Conservation (phyloP, 2,329 filamentous ascomycete genomes). For the Talaromyces sp. region DNA sequence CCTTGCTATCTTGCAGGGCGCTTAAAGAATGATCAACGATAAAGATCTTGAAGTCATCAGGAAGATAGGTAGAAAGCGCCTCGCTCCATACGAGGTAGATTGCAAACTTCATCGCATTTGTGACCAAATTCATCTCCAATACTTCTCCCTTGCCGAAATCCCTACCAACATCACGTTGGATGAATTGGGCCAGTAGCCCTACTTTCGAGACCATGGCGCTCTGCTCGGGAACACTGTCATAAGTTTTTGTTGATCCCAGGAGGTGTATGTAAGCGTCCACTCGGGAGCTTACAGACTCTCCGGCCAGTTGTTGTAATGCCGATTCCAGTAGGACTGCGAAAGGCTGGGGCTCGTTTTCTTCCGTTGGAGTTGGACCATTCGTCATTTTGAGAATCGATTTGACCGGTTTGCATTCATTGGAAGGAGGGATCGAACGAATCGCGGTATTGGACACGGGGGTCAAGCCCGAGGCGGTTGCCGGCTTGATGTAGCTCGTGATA, state of each 20-base stretch:
- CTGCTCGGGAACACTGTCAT: conserved; percentile 74
- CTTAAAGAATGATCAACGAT: conserved; percentile 76
- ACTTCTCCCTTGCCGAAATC: conserved; percentile 52
- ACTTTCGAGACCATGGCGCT: conserved; percentile 72
- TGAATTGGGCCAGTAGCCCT: conserved; percentile 71
- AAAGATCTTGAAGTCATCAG: conserved; percentile 74
- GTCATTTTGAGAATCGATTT: conserved; percentile 78
- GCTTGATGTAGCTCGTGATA: conserved; percentile 52
- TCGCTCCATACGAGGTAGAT: conserved; percentile 71
- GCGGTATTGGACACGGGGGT: conserved; percentile 24
- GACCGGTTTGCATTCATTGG: conserved; percentile 51
- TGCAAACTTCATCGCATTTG: conserved; percentile 73
- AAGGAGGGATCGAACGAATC: conserved; percentile 41
- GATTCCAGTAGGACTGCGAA: conserved; percentile 82
- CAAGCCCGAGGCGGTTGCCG: conserved; percentile 32
- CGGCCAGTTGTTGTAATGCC: conserved; percentile 73
- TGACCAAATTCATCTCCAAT: conserved; percentile 65
- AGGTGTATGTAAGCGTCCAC: conserved; percentile 85
- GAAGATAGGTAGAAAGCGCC: conserved; percentile 64
- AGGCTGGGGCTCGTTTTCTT: conserved; percentile 49
- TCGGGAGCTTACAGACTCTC: conserved; percentile 65
- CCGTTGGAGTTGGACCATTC: conserved; percentile 34
- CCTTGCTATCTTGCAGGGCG: conserved; percentile 62
- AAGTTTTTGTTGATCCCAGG: conserved; percentile 69
- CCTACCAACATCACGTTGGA: conserved; percentile 72